phyloP scores from a whole-genome alignment of 768 basidiomycete species.

The Amanita molliuscula region DNA sequence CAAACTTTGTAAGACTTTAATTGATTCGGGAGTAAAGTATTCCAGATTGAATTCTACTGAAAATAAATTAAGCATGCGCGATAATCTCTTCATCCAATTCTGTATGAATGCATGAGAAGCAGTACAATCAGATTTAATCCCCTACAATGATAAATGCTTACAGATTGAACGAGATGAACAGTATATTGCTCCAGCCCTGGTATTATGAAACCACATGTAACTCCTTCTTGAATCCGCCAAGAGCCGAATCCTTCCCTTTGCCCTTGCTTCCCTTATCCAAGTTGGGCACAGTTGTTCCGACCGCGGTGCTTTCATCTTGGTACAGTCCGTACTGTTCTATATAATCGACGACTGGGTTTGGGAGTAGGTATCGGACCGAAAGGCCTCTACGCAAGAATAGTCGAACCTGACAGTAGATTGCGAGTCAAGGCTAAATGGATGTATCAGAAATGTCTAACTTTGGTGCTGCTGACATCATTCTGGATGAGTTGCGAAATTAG shows the following conservation, averaged over 20 bases:
- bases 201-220: not conserved
- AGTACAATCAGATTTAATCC: too few species aligned
- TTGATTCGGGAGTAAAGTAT: too few species aligned
- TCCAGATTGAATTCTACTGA: too few species aligned
- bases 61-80: too few species aligned
- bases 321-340: constrained; percentile 81
- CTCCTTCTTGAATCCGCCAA: constrained; percentile 21
- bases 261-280: constrained; percentile 27
- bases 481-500: constrained; percentile 92
- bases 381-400: constrained; percentile 72
- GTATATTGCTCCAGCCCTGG: too few species aligned
- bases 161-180: not conserved
- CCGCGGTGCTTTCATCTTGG: constrained; percentile 40
- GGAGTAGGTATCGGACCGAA: constrained; percentile 83
- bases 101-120: not conserved
- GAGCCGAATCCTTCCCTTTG: constrained; percentile 21
- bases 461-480: constrained; percentile 95
- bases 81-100: not conserved
- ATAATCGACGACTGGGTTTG: constrained; percentile 86
- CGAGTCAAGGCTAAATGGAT: not conserved
- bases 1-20: too few species aligned
- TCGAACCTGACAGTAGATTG: constrained; percentile 31
- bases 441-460: constrained; percentile 31
- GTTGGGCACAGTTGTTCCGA: constrained; percentile 10
- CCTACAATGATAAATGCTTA: too few species aligned